Base-by-base conservation (phyloP, 768 basidiomycete genomes). In the Panaeolus papilionaceus region DNA sequence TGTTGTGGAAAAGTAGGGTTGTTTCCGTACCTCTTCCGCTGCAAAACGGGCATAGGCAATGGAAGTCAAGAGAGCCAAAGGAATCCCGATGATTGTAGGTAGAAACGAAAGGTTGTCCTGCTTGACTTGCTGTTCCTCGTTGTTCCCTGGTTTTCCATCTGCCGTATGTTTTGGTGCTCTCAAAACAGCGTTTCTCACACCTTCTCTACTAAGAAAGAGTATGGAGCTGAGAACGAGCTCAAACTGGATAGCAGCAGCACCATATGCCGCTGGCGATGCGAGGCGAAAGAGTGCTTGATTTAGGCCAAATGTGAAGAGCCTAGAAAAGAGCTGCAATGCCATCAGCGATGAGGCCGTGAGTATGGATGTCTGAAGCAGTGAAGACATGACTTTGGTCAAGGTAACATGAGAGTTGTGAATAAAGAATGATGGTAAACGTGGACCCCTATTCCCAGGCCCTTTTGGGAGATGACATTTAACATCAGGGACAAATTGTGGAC, bases 171-270 rank as follows among this genome's bases (percentile, higher is more conserved):
- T 72, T 51, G 77, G 75, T 65, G 74, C 83, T n/a, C 96, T 87
- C 16, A 98, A 83, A 4, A 98, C 84, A 6, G 93, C 89, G 75
- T 92, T 94, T 45, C 98, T 85, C 8, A 99, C 86, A 18, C 96
- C 97, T 77, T 99, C 98, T n/a, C 98, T 85, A 39, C 92, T 91
- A 8, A 99, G 83, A 77, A 99, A 98, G 51, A 99, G 83, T 72
- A 96, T 93, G 11, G 95, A 95, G 71, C 91, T 93, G 58, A 93
- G 85, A 28, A 99, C 75, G 33, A 98, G 87, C 76, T 99, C 98
- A 78, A 99, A 95, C 73, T 98, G 96, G 69, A 99, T 92, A 0
- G 95, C 88, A 16, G 94, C 95, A 0, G 93, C 95, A 10, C 97
- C 92, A 75, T 94, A 96, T 14, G 91, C 92, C 39, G 87, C 86